Evolutionary conservation across 352 stramenopile species (phyloP).

Genomic region (Phytopythium montanum): DNA sequence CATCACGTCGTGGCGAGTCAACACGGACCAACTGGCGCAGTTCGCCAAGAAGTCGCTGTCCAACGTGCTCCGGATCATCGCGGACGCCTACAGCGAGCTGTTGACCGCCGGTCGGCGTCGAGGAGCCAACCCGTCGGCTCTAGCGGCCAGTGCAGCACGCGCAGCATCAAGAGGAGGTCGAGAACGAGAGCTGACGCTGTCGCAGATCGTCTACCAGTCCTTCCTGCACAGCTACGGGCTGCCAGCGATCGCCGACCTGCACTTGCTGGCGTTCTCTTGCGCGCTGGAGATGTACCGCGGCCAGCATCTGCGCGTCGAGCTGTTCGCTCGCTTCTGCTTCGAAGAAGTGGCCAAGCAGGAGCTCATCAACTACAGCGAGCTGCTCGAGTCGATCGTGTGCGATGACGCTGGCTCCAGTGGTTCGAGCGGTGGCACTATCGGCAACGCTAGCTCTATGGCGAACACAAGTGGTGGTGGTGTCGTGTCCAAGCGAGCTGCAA

Average conservation of each 20-base stretch:
- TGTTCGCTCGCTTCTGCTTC: slow-evolving; percentile 75
- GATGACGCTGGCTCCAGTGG: slow-evolving; percentile 28
- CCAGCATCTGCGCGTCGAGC: slow-evolving; percentile 71
- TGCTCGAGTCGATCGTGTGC: slow-evolving; percentile 72
- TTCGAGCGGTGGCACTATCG: not conserved
- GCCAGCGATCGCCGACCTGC: slow-evolving; percentile 74
- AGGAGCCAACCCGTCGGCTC: slow-evolving; percentile 3
- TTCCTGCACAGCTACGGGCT: slow-evolving; percentile 81
- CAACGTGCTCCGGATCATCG: slow-evolving; percentile 64
- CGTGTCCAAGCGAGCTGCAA: slow-evolving; percentile 27
- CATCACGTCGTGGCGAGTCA: slow-evolving; percentile 83
- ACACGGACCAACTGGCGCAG: slow-evolving; percentile 72
- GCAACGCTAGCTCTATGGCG: not conserved
- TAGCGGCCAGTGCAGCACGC: slow-evolving; percentile 6
- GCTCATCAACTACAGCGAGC: slow-evolving; percentile 62
- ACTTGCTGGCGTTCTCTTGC: slow-evolving; percentile 70
- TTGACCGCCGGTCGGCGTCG: slow-evolving; percentile 57
- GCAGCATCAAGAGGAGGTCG: slow-evolving; percentile 17
- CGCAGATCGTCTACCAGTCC: slow-evolving; percentile 77
- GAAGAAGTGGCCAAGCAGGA: slow-evolving; percentile 55
- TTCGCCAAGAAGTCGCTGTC: slow-evolving; percentile 74
- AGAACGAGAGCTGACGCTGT: slow-evolving; percentile 39
- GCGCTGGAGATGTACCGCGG: slow-evolving; percentile 59
- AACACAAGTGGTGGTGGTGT: slow-evolving; percentile 1
- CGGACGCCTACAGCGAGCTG: slow-evolving; percentile 72